Conservation (phyloP, 495 filamentous ascomycete species). For the Barbatosphaeria neglecta region DNA sequence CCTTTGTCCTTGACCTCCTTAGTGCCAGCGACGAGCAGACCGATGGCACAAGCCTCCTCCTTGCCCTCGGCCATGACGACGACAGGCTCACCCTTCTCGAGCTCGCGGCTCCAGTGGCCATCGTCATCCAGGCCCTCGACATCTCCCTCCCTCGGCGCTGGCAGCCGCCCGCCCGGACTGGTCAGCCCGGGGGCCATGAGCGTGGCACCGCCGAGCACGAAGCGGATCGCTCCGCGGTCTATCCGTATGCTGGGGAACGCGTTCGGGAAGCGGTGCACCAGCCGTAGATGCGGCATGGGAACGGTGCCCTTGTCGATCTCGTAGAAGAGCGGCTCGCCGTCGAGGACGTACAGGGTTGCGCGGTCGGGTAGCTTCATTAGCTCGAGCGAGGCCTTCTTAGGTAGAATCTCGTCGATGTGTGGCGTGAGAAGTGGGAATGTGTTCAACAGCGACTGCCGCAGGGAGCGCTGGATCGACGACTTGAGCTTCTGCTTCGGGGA, state of each 20-base stretch:
- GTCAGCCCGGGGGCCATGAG: slow-evolving; percentile 94
- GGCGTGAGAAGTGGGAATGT: slow-evolving; percentile 80
- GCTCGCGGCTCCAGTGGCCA: slow-evolving; percentile 40
- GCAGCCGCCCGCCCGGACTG: slow-evolving; percentile 64
- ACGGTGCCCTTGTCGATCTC: slow-evolving; percentile 71
- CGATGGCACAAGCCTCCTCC: slow-evolving; percentile 79
- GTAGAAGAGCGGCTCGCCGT: slow-evolving; percentile 70
- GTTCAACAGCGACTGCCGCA: slow-evolving; percentile 68
- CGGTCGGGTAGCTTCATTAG: slow-evolving; percentile 88
- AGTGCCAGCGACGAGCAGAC: slow-evolving; percentile 74
- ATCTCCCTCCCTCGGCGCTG: slow-evolving; percentile 20
- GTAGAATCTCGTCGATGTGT: slow-evolving; percentile 87
- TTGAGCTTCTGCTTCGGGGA: slow-evolving; percentile 92
- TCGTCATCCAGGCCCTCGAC: slow-evolving; percentile 32
- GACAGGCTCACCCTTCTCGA: slow-evolving; percentile 70
- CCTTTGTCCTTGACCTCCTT: slow-evolving; percentile 86
- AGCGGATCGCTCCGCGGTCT: slow-evolving; percentile 92
- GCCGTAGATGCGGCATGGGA: slow-evolving; percentile 64
- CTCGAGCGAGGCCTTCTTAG: slow-evolving; percentile 90
- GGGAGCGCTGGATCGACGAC: slow-evolving; percentile 79
- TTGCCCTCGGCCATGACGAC: slow-evolving; percentile 90
- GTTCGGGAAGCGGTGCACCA: slow-evolving; percentile 61
- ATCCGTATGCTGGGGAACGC: slow-evolving; percentile 59
- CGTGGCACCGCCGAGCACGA: slow-evolving; percentile 83
- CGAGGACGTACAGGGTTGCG: slow-evolving; percentile 74